A percentile compares a stretch with the other conserved stretches of the same genome.
These are phyloP conservation scores for Penicillium turbatum DNA, from an alignment of 495 filamentous ascomycete species.

Conservation along the genomic window DNA sequence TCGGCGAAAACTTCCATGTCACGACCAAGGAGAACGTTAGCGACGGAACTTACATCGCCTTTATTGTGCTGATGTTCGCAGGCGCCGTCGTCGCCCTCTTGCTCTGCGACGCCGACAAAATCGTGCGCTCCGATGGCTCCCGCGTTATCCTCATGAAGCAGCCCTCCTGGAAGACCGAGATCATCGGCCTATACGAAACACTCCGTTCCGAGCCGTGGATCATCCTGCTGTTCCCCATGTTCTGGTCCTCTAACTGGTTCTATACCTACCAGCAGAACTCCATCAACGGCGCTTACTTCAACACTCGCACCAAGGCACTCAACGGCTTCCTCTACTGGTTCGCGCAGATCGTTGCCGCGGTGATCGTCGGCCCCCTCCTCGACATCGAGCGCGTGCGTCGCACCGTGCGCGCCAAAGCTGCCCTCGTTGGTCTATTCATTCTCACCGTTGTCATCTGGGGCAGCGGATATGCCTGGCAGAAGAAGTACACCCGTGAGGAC, in stretches of 20 bases:
- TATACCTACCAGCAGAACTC: slow-evolving; percentile 68
- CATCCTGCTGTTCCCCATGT: slow-evolving; percentile 49
- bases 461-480: slow-evolving; percentile 51
- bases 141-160: slow-evolving; percentile 78
- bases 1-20: slow-evolving; percentile 43
- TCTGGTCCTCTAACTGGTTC: slow-evolving; percentile 70
- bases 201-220: slow-evolving; percentile 36
- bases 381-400: slow-evolving; percentile 40
- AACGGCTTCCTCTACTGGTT: slow-evolving; percentile 51
- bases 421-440: slow-evolving; percentile 36
- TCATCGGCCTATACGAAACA: slow-evolving; percentile 41
- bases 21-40: slow-evolving; percentile 34
- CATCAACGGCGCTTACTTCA: slow-evolving; percentile 45
- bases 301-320: slow-evolving; percentile 42
- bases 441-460: slow-evolving; percentile 48
- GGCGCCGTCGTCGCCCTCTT: slow-evolving; percentile 57
- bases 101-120: slow-evolving; percentile 56
- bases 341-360: slow-evolving; percentile 48
- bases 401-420: slow-evolving; percentile 36
- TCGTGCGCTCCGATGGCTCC: slow-evolving; percentile 73
- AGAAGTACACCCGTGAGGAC: slow-evolving; percentile 35
- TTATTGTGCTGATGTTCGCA: slow-evolving; percentile 45
- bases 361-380: slow-evolving; percentile 42
- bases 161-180: slow-evolving; percentile 57
- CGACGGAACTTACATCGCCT: slow-evolving; percentile 50